Evolutionary conservation across 768 basidiomycete species (phyloP).

Genomic region (Pleurotus salmoneostramineus): DNA sequence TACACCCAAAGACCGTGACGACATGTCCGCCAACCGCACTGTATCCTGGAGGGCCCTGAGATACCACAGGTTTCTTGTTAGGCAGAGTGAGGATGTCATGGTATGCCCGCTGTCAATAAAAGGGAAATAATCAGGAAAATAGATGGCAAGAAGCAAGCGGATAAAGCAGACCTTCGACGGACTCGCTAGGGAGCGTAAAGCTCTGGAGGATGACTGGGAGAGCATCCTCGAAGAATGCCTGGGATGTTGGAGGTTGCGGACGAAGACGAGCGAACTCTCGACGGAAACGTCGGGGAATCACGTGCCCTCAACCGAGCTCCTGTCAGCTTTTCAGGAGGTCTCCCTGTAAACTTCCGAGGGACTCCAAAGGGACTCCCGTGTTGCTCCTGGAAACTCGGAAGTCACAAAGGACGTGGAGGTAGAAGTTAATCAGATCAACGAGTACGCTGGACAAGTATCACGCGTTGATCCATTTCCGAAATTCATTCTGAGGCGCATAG

Average conservation of each 20-base stretch:
- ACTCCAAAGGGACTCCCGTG: too few relatives aligned
- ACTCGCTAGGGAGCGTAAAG: neutral
- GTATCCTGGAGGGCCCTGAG: conserved; percentile 77
- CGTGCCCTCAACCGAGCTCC: neutral
- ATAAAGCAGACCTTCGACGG: neutral
- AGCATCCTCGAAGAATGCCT: neutral
- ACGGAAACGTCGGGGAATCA: conserved; percentile 6
- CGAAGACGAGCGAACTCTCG: neutral
- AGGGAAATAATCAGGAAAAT: neutral
- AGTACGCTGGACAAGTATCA: too few relatives aligned
- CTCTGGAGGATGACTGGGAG: conserved; percentile 1
- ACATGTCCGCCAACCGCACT: conserved; percentile 87
- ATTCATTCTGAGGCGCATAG: too few relatives aligned
- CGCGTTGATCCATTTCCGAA: too few relatives aligned
- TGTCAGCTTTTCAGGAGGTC: too few relatives aligned
- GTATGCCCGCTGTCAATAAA: conserved; percentile 55
- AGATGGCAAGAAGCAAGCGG: neutral
- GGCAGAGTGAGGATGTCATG: conserved; percentile 69
- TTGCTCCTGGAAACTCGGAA: too few relatives aligned
- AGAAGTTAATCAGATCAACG: too few relatives aligned
- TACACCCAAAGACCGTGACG: conserved; percentile 96
- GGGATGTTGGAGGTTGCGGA: neutral
- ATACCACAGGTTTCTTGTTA: conserved; percentile 61
- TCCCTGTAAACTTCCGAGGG: too few relatives aligned
- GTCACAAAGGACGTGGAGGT: too few relatives aligned